Conservation (phyloP, 495 filamentous ascomycete genomes). For the Penicillium coffeae region DNA sequence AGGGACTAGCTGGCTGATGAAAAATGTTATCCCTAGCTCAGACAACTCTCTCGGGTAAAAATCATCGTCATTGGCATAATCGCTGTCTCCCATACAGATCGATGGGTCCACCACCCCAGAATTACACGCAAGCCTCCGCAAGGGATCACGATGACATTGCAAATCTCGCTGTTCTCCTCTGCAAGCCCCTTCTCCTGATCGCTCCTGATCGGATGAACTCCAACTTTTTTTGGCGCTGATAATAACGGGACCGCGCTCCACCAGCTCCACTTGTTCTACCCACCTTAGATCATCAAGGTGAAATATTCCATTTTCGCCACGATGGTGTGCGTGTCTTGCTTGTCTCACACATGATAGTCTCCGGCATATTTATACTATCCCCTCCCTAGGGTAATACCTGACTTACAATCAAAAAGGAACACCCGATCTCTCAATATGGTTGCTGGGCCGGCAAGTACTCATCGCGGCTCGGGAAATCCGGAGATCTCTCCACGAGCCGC, state of each 20-base stretch:
- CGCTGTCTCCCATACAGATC: neutral
- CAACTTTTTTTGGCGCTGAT: conserved; percentile 1
- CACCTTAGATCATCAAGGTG: conserved; percentile 11
- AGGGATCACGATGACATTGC: conserved; percentile 2
- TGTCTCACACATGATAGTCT: conserved; percentile 7
- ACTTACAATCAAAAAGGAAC: too few relatives aligned
- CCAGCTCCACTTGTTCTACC: conserved; percentile 12
- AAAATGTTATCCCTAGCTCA: conserved; percentile 9
- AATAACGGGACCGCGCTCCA: conserved; percentile 8
- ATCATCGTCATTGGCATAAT: neutral
- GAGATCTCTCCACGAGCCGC: conserved; percentile 10
- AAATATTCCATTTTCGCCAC: conserved; percentile 19
- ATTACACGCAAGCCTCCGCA: conserved; percentile 14
- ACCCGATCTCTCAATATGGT: conserved; percentile 8
- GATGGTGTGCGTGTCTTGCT: conserved; percentile 15
- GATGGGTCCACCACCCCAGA: neutral
- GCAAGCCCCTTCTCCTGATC: neutral
- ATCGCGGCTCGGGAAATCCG: too few relatives aligned
- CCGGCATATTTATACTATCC: neutral
- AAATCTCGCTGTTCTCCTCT: neutral
- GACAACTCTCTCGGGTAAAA: neutral
- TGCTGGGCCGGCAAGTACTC: conserved; percentile 7
- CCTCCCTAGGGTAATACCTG: too few relatives aligned
- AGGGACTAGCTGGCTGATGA: neutral
- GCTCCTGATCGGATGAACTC: neutral